Percentiles rank a stretch among this genome's conserved stretches.
Evolutionary conservation across 441 rosid genomes (phyloP).

Genomic region (Pelargonium myrrhifolium): DNA sequence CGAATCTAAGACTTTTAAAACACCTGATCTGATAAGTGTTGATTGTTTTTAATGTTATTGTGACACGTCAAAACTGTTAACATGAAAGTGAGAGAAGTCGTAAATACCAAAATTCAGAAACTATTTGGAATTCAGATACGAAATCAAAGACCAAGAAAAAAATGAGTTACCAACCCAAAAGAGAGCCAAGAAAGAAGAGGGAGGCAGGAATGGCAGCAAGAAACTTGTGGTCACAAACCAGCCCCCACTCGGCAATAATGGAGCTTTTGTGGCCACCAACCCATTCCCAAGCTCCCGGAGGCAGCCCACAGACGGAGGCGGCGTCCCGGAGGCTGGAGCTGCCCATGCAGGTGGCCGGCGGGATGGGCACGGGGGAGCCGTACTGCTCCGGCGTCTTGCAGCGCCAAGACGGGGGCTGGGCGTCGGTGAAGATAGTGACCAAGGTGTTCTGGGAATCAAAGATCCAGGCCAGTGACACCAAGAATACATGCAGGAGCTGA

Average conservation of each 20-base stretch:
- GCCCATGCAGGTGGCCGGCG: not conserved
- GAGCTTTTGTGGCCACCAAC: slow-evolving; percentile 38
- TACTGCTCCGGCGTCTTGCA: slow-evolving; percentile 13
- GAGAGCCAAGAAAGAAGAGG: slow-evolving; percentile 57
- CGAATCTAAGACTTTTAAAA: too few relatives aligned
- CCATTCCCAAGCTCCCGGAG: slow-evolving; percentile 52
- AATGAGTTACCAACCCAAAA: slow-evolving; percentile 34
- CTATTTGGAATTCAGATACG: not conserved
- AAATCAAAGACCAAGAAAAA: not conserved
- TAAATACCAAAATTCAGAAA: too few relatives aligned
- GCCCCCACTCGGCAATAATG: slow-evolving; percentile 54
- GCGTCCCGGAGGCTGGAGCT: not conserved
- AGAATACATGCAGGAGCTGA: slow-evolving; percentile 49
- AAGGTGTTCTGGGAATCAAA: slow-evolving; percentile 61
- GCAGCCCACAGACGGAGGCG: slow-evolving; percentile 33
- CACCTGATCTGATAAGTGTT: too few relatives aligned
- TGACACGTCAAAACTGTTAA: too few relatives aligned
- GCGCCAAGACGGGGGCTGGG: slow-evolving; percentile 39
- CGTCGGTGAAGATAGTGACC: slow-evolving; percentile 55
- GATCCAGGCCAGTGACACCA: slow-evolving; percentile 61
- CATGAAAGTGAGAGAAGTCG: too few relatives aligned
- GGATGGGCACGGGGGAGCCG: not conserved
- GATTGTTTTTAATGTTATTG: too few relatives aligned
- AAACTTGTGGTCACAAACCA: slow-evolving; percentile 49
- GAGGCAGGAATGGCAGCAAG: slow-evolving; percentile 64